Base-by-base conservation (phyloP, 2,329 filamentous ascomycete genomes). In the Fusarium papillatum region DNA sequence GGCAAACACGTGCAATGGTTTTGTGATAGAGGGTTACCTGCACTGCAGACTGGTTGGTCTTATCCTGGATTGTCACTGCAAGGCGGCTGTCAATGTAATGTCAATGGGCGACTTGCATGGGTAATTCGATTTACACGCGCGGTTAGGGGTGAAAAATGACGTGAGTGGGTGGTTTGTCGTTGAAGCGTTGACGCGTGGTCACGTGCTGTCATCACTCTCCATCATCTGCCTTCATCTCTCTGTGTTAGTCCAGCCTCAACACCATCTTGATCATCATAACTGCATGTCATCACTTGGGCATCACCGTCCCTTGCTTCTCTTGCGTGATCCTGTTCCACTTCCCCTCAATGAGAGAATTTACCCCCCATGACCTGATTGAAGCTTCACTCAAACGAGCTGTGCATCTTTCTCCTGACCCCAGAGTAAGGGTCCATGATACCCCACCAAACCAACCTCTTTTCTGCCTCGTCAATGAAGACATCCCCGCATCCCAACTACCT, bases 401-500 rank as follows among this genome's bases (percentile, higher is more conserved):
- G 24, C 36, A n/a, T 13, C 22, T 46, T 53, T 9, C 13, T 50
- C 19, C 48, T 7, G 22, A 64, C 59, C 66, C 66, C 26, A 64
- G 66, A 57, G 34, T 50, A 63, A 73, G 63, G 72, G 68, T 61
- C 62, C 64, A n/a, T 75, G 11, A 66, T 74, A 57, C 72, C 68
- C 72, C 61, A 34, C 72, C 68, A 64, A 50, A 66, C 72, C 50
- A 69, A 48, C 69, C 73, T 75, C 70, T 60, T 53, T 41, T 61
- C 34, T 50, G 26, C 31, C 43, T 53, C 9, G 34, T 38, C 36
- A 19, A 36, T 36, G 41, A 17, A 64, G 46, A 43, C 46, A 36
- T 57, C 53, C 70, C 68, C 66, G 26, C 63, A 36, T 50, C 31
- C 39, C 53, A 55, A 34, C 19, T 31, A 3, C 9, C 31, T 34